Evolutionary conservation across 2,329 filamentous ascomycete species (phyloP), one percentile per base, ranked within the genome.

Genomic region (Talaromyces sp.): DNA sequence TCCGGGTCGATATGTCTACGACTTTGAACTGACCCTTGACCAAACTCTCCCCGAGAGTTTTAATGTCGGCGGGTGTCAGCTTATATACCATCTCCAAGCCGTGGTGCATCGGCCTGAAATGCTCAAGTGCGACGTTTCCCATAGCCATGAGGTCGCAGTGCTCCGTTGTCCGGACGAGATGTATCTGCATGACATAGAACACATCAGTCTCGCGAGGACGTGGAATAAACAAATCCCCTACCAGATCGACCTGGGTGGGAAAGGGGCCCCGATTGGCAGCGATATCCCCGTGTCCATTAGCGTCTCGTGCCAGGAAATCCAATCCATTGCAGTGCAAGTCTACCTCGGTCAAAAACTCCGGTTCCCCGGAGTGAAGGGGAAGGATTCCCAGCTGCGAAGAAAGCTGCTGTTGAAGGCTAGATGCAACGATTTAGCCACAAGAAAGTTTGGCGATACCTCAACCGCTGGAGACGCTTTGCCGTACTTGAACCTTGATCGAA

Each of bases 211-310:
- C 2, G 54, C 61, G 16, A 30, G 61, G 8, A 59, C 55, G 23
- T 62, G 61, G 61, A 62, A 62, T 23, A 56, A 30, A 27, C 61
- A 56, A 27, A 62, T 62, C 5, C 12, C 40, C 47, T 62, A 62
- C 27, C 52, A 52, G 5, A 50, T 62, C 30, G 52, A 62, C 16
- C 18, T 62, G 16, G 40, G 56, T 4, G 56, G 55, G 9, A 59
- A 56, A 52, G 56, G 61, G 9, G 61, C 61, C 1, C 56, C 61
- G 3, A 62, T 62, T n/a, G 61, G 56, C 9, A 52, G 61, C 2
- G 58, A 56, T 5, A 58, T 62, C 5, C 61, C 61, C 1, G 58
- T 62, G 27, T 54, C 56, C 10, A 42, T 62, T 6, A 42, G 50
- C 4, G 42, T 62, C 8, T 57, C 50, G 3, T 56, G 51, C 27